Evolutionary conservation across 2,329 filamentous ascomycete species (phyloP).

Genomic region (Diaporthe sp.): DNA sequence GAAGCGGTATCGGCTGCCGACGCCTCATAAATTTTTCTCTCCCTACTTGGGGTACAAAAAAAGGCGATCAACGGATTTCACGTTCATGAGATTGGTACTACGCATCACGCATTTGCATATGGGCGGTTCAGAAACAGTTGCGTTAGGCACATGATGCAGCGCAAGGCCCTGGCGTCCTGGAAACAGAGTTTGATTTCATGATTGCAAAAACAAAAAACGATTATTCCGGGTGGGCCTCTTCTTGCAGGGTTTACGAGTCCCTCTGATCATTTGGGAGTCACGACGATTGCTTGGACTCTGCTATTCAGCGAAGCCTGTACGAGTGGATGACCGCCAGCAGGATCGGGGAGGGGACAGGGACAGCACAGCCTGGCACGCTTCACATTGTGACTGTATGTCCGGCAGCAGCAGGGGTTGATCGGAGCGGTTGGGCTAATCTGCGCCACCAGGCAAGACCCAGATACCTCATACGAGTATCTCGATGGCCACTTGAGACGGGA

Average conservation of each 20-base stretch:
- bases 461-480: conserved; percentile 25
- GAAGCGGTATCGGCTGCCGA: conserved; percentile 38
- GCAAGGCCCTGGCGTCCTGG: conserved; percentile 42
- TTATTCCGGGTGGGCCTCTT: conserved; percentile 19
- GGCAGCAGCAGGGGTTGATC: conserved; percentile 21
- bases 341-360: neutral
- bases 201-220: conserved; percentile 25
- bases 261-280: conserved; percentile 33
- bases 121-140: conserved; percentile 42
- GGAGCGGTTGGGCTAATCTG: conserved; percentile 14
- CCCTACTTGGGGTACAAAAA: conserved; percentile 32
- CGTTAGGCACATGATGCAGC: conserved; percentile 41
- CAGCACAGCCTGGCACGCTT: neutral
- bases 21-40: conserved; percentile 20
- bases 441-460: conserved; percentile 14
- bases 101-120: conserved; percentile 44
- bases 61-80: conserved; percentile 33
- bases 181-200: conserved; percentile 37
- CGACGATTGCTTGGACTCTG: conserved; percentile 31
- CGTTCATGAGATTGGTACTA: conserved; percentile 41
- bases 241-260: neutral
- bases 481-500: conserved; percentile 12
- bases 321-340: conserved; percentile 12
- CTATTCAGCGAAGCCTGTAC: conserved; percentile 34
- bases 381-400: conserved; percentile 17